phyloP scores from a whole-genome alignment of 2,329 filamentous ascomycete species.

The Fusarium subglutinans region DNA sequence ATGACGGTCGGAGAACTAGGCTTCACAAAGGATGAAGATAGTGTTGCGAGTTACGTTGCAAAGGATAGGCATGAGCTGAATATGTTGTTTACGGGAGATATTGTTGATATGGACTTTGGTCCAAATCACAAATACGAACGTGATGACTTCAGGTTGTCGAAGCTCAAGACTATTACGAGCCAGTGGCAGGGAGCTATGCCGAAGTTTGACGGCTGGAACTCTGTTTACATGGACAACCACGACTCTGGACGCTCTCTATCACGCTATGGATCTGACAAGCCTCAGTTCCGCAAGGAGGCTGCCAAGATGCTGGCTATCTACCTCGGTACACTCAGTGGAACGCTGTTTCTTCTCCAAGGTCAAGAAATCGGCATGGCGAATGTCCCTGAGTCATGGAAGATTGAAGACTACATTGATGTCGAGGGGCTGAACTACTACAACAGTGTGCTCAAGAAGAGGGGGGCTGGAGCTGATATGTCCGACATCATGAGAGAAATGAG shows the following conservation, averaged over 20 bases:
- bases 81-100: constrained; percentile 43
- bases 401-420: constrained; percentile 55
- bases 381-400: constrained; percentile 52
- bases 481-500: constrained; percentile 55
- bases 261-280: constrained; percentile 55
- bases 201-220: constrained; percentile 56
- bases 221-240: constrained; percentile 65
- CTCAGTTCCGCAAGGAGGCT: constrained; percentile 48
- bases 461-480: constrained; percentile 36
- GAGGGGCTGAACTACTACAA: constrained; percentile 54
- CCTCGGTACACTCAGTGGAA: constrained; percentile 53
- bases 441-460: constrained; percentile 30
- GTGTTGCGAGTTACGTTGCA: constrained; percentile 59
- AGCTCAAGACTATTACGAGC: constrained; percentile 48
- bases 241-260: constrained; percentile 62
- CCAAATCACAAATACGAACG: constrained; percentile 51
- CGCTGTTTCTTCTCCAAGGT: constrained; percentile 60
- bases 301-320: constrained; percentile 59
- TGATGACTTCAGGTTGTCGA: constrained; percentile 48
- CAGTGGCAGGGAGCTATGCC: constrained; percentile 52
- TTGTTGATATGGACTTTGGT: constrained; percentile 46
- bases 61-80: constrained; percentile 50
- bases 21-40: constrained; percentile 48
- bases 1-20: constrained; percentile 57
- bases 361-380: constrained; percentile 64